A percentile compares a stretch with the other conserved stretches of the same genome.
phyloP scores from a whole-genome alignment of 2,329 filamentous ascomycete genomes.

The Penicillium hordei region DNA sequence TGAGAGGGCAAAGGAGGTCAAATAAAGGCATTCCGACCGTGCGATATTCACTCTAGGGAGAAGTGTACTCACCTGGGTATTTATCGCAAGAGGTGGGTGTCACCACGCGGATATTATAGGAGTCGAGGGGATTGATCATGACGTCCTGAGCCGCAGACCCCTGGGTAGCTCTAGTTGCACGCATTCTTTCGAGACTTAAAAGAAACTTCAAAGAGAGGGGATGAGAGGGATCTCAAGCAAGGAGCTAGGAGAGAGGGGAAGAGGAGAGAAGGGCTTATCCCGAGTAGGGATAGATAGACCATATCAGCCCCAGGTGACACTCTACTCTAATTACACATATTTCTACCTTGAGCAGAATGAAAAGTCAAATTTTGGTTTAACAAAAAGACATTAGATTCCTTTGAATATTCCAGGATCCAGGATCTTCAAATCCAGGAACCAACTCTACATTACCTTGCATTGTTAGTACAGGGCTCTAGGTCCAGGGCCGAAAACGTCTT shows the following conservation, averaged over 20 bases:
- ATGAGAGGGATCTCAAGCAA: slow-evolving; percentile 20
- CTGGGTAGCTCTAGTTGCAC: slow-evolving; percentile 6
- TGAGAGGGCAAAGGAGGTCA: slow-evolving; percentile 3
- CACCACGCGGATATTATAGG: slow-evolving; percentile 34
- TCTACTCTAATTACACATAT: not conserved
- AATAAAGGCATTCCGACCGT: slow-evolving; percentile 1
- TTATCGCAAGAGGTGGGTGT: slow-evolving; percentile 37
- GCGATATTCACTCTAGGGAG: not conserved
- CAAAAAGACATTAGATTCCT: not conserved
- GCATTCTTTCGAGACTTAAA: slow-evolving; percentile 10
- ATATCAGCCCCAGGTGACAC: not conserved
- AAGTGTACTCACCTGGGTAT: slow-evolving; percentile 39
- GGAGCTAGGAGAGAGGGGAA: slow-evolving; percentile 17
- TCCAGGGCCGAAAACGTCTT: slow-evolving; percentile 29
- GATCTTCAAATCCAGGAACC: slow-evolving; percentile 1
- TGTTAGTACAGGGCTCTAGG: not conserved
- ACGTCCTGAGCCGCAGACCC: slow-evolving; percentile 13
- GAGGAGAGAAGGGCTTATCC: slow-evolving; percentile 16
- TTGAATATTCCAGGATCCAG: not conserved
- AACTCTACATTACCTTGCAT: slow-evolving; percentile 8
- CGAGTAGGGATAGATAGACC: slow-evolving; percentile 15
- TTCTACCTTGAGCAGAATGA: not conserved
- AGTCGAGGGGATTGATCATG: slow-evolving; percentile 28
- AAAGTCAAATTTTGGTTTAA: not conserved
- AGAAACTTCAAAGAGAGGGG: not conserved